Base-by-base conservation (phyloP, 2,329 filamentous ascomycete species). In the Colletotrichum gigasporum region DNA sequence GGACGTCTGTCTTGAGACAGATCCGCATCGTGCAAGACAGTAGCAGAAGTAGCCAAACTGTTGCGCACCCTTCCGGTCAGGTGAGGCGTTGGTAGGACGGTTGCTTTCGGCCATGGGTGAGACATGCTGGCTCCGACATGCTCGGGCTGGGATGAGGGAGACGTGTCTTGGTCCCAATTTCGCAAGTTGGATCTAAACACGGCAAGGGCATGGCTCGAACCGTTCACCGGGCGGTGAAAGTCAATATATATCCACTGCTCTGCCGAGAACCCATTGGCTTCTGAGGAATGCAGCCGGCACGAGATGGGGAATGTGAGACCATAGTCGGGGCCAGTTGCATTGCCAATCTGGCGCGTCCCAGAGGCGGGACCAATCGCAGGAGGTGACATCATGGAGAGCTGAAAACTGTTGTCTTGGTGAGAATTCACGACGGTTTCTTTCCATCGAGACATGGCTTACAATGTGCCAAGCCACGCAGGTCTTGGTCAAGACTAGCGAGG, bases 381-480 rank as follows among this genome's bases (percentile, higher is more conserved):
- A 24, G 11, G 30, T 51, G 47, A 51, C 47, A 51, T 51, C 47
- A 51, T 22, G 5, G 5, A 35, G 30, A 34, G 47, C 47, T 6
- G 47, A 22, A 35, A 45, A 22, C 42, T 45, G 14, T 48, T 48
- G 45, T 48, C 45, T 48, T n/a, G n/a, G n/a, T n/a, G n/a, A n/a
- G n/a, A n/a, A n/a, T n/a, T n/a, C n/a, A 28, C 26, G 16, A 30
- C 14, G 16, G 24, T 34, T 24, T 8, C 18, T 51, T 24, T 34
- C 35, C 18, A 7, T 10, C n/a, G 47, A 51, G 28, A 51, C 30
- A 37, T 51, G 47, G 24, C n/a, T 1, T 9, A 20, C 26, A 24
- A 48, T 48, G 28, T 18, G 24, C 45, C 45, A 48, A 32, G 42
- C 10, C 22, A 20, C 26, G n/a, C n/a, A n/a, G n/a, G n/a, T n/a